Base-by-base conservation (phyloP, 208 protist species). In the Crithidia bombi region DNA sequence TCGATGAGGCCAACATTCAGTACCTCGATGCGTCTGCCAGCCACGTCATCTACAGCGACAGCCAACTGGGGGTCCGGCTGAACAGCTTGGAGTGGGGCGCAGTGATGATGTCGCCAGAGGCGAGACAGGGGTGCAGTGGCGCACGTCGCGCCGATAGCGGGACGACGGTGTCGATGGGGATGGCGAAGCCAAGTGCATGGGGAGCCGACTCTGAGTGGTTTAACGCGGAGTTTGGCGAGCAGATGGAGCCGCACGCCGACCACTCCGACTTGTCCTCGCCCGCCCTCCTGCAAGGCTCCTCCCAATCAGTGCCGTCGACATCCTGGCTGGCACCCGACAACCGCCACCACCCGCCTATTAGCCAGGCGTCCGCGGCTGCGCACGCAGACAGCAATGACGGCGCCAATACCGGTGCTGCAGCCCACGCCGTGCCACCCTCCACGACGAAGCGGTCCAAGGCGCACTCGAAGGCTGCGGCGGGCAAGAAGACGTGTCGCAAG, bases 161-260 rank as follows among this genome's bases (percentile, higher is more conserved):
- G 36, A 69, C 58, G 25, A 15, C 49, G 30, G 49, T 46, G 25
- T 65, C 44, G 25, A n/a, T 66, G 61, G 59, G 47, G 4, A 61
- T 52, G 23, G 46, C 36, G 23, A 59, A 65, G 32, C 30, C 65
- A 1, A 59, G 56, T 5, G 61, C 51, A 26, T 91, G 86, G 86
- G 82, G 72, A 2, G 77, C 69, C 5, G 82, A 91, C 68, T 88
- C 86, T 38, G 71, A 81, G 69, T 91, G 86, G 86, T 91, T 91
- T 52, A 86, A 88, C 41, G 61, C 78, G 25, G 73, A 86, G 57
- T 88, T 91, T 39, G 79, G 72, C 19, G 43, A 65, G 10, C 74
- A 65, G 30, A 39, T 65, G 38, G 65, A 46, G 38, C 59, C 43
- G n/a, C 44, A 47, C 59, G n/a, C 57, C 46, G 46, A 66, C 35